Evolutionary conservation across 139 green algal genomes (phyloP).

Genomic region (Trebouxia sp.): DNA sequence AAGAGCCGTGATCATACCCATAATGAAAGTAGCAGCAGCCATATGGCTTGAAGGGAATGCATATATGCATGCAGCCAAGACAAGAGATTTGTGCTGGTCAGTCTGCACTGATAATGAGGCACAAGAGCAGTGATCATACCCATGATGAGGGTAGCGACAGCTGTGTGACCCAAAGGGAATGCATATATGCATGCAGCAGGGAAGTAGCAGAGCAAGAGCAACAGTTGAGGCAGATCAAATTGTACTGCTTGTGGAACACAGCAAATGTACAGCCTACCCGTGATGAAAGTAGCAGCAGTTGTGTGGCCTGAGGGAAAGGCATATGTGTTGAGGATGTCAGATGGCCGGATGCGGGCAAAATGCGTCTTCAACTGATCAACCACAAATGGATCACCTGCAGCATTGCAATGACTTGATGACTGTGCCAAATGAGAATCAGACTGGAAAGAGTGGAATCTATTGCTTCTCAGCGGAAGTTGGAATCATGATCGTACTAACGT

Average conservation of each 20-base stretch:
- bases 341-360: conserved; percentile 30
- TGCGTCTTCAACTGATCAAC: conserved; percentile 19
- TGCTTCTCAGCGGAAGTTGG: no score
- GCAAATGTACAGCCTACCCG: conserved; percentile 35
- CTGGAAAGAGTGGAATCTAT: no score
- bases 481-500: no score
- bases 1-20: no score
- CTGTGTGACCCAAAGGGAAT: conserved; percentile 51
- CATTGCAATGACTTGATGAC: not conserved
- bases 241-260: no score
- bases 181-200: no score
- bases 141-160: conserved; percentile 34
- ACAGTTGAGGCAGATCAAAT: no score
- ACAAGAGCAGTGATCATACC: not conserved
- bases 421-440: not conserved
- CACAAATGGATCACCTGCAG: conserved; percentile 15
- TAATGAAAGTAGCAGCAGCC: no score
- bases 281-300: conserved; percentile 40
- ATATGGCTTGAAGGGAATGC: no score
- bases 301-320: conserved; percentile 52
- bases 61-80: not conserved
- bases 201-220: no score
- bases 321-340: conserved; percentile 37
- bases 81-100: no score
- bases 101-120: no score